Conservation (phyloP, 805 yeast species). For the Kodamaea kakaduensis region DNA sequence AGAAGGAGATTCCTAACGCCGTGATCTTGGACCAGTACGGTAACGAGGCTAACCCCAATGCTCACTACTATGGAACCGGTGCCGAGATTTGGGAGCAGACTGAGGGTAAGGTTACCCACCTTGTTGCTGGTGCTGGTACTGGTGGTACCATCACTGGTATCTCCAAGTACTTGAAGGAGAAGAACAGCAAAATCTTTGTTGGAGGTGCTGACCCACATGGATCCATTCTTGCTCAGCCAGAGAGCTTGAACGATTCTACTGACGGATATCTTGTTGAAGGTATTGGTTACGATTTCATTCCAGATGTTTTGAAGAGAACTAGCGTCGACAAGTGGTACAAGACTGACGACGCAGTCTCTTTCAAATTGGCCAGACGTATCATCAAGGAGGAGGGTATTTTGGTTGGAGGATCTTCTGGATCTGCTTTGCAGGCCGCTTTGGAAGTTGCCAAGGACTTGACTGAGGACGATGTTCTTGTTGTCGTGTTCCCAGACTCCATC, state of each 20-base stretch:
- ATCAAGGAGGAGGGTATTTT: conserved; percentile 82
- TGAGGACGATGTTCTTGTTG: conserved; percentile 72
- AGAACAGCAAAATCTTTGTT: conserved; percentile 56
- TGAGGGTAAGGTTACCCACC: conserved; percentile 61
- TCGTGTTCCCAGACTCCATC: conserved; percentile 80
- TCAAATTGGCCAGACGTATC: conserved; percentile 74
- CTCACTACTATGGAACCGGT: conserved; percentile 84
- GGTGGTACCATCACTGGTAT: conserved; percentile 98
- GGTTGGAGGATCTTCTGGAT: conserved; percentile 88
- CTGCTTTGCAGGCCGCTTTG: conserved; percentile 76
- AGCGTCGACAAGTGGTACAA: conserved; percentile 77
- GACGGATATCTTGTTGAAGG: conserved; percentile 80
- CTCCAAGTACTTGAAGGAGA: conserved; percentile 69
- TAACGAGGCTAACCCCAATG: conserved; percentile 74
- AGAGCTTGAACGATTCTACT: conserved; percentile 54
- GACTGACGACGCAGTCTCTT: conserved; percentile 79
- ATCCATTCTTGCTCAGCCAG: conserved; percentile 79
- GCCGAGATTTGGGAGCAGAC: conserved; percentile 82
- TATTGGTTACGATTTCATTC: conserved; percentile 85
- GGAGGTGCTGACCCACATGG: conserved; percentile 87
- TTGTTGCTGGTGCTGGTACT: conserved; percentile 92
- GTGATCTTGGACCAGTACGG: conserved; percentile 81
- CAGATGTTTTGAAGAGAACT: conserved; percentile 68
- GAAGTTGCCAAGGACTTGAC: conserved; percentile 63
- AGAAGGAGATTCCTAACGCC: conserved; percentile 79